phyloP scores from a whole-genome alignment of 352 stramenopile species.

The Nothophytophthora sp. region DNA sequence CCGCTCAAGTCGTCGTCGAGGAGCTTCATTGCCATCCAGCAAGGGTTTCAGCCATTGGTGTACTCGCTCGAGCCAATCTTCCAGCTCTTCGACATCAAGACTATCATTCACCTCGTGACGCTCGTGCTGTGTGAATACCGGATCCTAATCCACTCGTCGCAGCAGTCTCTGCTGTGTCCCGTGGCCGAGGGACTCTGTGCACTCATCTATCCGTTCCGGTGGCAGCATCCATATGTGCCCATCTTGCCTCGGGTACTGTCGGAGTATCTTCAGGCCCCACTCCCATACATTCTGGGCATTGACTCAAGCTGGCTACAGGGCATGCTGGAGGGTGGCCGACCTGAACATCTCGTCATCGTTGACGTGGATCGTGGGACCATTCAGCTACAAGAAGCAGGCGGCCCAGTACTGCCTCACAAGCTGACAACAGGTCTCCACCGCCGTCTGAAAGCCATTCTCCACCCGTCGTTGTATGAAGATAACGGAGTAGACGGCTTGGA shows the following conservation, averaged over 20 bases:
- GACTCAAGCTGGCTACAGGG: slow-evolving; percentile 69
- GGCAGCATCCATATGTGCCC: slow-evolving; percentile 85
- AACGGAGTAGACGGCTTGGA: slow-evolving; percentile 2
- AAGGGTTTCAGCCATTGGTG: slow-evolving; percentile 64
- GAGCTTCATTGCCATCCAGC: slow-evolving; percentile 50
- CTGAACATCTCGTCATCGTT: slow-evolving; percentile 83
- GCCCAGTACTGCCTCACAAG: slow-evolving; percentile 55
- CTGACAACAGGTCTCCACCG: slow-evolving; percentile 47
- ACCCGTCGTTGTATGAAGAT: slow-evolving; percentile 35
- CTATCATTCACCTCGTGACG: slow-evolving; percentile 60
- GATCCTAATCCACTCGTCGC: slow-evolving; percentile 74
- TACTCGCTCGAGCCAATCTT: slow-evolving; percentile 77
- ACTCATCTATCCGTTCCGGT: slow-evolving; percentile 85
- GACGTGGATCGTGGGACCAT: slow-evolving; percentile 76
- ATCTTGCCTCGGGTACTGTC: slow-evolving; percentile 80
- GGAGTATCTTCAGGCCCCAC: slow-evolving; percentile 82
- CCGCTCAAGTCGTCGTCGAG: slow-evolving; percentile 46
- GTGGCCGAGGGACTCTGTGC: slow-evolving; percentile 75
- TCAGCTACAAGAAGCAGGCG: slow-evolving; percentile 51
- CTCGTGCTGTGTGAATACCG: slow-evolving; percentile 82
- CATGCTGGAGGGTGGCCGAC: slow-evolving; percentile 66
- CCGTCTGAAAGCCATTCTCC: slow-evolving; percentile 56
- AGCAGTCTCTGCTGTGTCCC: slow-evolving; percentile 74
- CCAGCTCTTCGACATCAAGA: slow-evolving; percentile 75
- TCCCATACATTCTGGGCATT: slow-evolving; percentile 84